A percentile compares a stretch with the other conserved stretches of the same genome.
These are phyloP conservation scores for Coniochaeta sp. DNA, from an alignment of 2,329 filamentous ascomycete species.

Conservation along the genomic window DNA sequence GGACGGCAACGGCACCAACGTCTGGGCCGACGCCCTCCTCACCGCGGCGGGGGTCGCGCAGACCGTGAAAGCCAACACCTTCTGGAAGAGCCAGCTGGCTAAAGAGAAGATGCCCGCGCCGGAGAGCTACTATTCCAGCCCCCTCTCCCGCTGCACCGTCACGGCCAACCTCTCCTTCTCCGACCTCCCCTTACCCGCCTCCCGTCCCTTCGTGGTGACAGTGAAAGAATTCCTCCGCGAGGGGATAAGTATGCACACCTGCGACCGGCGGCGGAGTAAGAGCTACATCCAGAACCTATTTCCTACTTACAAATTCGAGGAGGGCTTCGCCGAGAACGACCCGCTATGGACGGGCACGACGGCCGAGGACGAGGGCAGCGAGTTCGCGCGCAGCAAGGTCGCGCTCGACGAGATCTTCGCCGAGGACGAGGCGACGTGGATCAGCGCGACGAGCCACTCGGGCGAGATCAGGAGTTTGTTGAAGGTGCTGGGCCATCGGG, in stretches of 20 bases:
- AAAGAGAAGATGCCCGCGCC: conserved; percentile 51
- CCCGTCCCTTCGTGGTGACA: conserved; percentile 45
- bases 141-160: conserved; percentile 54
- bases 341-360: conserved; percentile 34
- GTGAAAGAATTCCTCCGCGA: conserved; percentile 62
- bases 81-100: conserved; percentile 49
- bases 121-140: conserved; percentile 58
- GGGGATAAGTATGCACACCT: conserved; percentile 61
- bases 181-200: conserved; percentile 41
- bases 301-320: conserved; percentile 50
- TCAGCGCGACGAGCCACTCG: conserved; percentile 54
- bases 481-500: conserved; percentile 39
- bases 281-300: conserved; percentile 45
- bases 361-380: conserved; percentile 36
- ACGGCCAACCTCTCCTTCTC: conserved; percentile 58
- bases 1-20: conserved; percentile 55
- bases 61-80: conserved; percentile 49
- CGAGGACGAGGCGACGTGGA: conserved; percentile 44
- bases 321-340: conserved; percentile 51
- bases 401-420: conserved; percentile 52
- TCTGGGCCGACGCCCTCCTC: conserved; percentile 58
- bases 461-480: conserved; percentile 42
- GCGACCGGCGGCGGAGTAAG: conserved; percentile 53
- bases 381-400: conserved; percentile 39
- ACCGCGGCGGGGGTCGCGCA: conserved; percentile 51